Evolutionary conservation across 805 yeast species (phyloP).

Genomic region (Saccharomycopsis oosterbeekiorum): DNA sequence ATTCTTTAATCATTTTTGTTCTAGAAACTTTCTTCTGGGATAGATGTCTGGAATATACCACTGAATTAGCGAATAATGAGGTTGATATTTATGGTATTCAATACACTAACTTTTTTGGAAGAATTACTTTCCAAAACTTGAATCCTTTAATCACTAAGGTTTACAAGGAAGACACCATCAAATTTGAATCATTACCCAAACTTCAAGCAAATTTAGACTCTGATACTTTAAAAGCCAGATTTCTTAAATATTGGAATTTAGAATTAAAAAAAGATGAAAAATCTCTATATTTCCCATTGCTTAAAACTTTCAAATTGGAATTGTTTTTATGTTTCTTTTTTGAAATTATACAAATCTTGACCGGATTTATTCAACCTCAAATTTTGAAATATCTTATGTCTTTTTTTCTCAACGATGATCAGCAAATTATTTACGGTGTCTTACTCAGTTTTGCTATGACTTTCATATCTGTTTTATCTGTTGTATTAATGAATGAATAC

Average conservation of each 20-base stretch:
- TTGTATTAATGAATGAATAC: conserved; percentile 60
- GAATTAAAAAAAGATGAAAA: conserved; percentile 23
- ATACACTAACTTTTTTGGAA: conserved; percentile 23
- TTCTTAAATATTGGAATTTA: conserved; percentile 29
- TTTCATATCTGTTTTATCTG: conserved; percentile 45
- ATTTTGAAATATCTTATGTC: conserved; percentile 40
- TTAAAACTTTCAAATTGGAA: conserved; percentile 30
- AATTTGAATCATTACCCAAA: conserved; percentile 32
- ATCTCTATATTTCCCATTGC: conserved; percentile 30
- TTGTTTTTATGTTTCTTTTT: conserved; percentile 28
- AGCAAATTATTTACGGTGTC: conserved; percentile 50
- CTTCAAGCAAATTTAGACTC: conserved; percentile 33
- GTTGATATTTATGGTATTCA: conserved; percentile 6
- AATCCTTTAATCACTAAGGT: conserved; percentile 34
- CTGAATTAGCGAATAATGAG: conserved; percentile 6
- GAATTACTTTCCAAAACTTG: conserved; percentile 39
- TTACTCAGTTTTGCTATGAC: conserved; percentile 58
- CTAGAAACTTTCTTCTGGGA: conserved; percentile 13
- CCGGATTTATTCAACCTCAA: conserved; percentile 45
- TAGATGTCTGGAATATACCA: conserved; percentile 11
- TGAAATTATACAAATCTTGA: conserved; percentile 31
- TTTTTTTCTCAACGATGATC: conserved; percentile 30
- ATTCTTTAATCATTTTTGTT: conserved; percentile 1
- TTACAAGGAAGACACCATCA: conserved; percentile 30
- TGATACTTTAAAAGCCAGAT: conserved; percentile 23